A percentile compares a stretch with the other conserved stretches of the same genome.
Evolutionary conservation across 352 stramenopile species (phyloP).

Genomic region (Phytophthora fragariaefolia): DNA sequence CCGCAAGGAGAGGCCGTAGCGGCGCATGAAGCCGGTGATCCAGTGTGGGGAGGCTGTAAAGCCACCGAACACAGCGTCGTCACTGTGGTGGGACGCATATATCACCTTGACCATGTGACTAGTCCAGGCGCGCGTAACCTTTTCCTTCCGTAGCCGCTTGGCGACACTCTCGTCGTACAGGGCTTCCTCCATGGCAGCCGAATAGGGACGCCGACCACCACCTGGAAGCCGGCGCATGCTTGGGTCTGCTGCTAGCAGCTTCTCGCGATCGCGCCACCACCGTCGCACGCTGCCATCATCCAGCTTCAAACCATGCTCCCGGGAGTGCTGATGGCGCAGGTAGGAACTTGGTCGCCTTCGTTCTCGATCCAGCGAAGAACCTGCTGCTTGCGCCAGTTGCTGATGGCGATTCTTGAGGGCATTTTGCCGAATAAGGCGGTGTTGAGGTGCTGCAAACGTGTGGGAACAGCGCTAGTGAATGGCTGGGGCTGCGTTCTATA

Average conservation of each 20-base stretch:
- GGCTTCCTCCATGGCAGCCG: constrained; percentile 3
- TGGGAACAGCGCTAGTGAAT: no score
- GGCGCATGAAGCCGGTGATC: constrained; percentile 21
- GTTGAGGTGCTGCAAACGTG: no score
- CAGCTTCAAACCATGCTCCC: constrained; percentile 17
- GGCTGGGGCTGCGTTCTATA: no score
- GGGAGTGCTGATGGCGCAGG: constrained; percentile 15
- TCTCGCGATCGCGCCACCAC: constrained; percentile 31
- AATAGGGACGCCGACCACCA: constrained; percentile 2
- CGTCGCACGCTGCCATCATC: constrained; percentile 4
- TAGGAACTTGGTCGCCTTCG: constrained; percentile 1
- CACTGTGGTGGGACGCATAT: neutral
- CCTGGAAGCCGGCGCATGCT: no score
- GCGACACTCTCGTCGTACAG: constrained; percentile 17
- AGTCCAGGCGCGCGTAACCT: constrained; percentile 26
- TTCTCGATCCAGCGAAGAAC: constrained; percentile 25
- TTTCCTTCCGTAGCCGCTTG: constrained; percentile 11
- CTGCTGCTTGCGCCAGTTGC: no score
- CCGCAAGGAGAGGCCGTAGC: no score
- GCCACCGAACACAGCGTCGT: neutral
- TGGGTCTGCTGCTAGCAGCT: no score
- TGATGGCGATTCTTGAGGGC: constrained; percentile 12
- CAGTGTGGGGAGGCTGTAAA: constrained; percentile 35
- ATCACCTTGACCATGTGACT: constrained; percentile 5
- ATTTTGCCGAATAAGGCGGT: constrained; percentile 1